A percentile compares a stretch with the other conserved stretches of the same genome.
Evolutionary conservation across 1,139 yeast species (phyloP).

Genomic region (Hyphopichia khmerensis): DNA sequence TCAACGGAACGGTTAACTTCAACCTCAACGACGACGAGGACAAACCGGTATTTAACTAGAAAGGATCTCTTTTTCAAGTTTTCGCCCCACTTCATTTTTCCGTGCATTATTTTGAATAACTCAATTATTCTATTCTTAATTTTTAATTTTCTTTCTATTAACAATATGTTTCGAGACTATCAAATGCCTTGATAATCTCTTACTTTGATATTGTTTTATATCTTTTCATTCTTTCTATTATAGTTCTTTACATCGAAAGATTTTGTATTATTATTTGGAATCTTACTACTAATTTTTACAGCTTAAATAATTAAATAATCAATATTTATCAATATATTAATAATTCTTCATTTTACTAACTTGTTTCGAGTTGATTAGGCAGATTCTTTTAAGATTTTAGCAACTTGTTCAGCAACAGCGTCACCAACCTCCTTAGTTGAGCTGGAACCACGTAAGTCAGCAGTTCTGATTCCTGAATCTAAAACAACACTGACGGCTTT

Average conservation of each 20-base stretch:
- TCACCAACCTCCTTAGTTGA: slow-evolving; percentile 90
- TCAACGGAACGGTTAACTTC: slow-evolving; percentile 28
- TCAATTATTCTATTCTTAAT: background rate
- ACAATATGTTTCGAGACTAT: no score
- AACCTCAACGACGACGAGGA: slow-evolving; percentile 5
- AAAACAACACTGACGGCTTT: slow-evolving; percentile 81
- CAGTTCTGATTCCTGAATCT: slow-evolving; percentile 85
- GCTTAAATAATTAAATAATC: background rate
- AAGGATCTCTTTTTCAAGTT: background rate
- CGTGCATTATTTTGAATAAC: background rate
- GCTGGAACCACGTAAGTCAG: slow-evolving; percentile 79
- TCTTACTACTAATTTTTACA: background rate
- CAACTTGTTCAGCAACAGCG: slow-evolving; percentile 76
- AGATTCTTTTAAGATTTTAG: slow-evolving; percentile 45
- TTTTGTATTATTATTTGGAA: background rate
- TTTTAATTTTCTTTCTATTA: no score
- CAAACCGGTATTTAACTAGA: background rate
- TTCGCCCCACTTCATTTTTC: background rate
- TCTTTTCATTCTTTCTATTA: background rate
- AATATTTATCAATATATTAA: background rate
- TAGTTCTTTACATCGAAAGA: background rate
- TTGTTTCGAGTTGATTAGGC: background rate
- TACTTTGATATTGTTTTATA: no score
- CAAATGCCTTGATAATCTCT: no score
- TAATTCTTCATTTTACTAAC: background rate